Percentiles rank a stretch among this genome's conserved stretches.
These are phyloP conservation scores for Musa schizocarpa DNA, from an alignment of 176 grass and related monocot species.

Conservation along the genomic window DNA sequence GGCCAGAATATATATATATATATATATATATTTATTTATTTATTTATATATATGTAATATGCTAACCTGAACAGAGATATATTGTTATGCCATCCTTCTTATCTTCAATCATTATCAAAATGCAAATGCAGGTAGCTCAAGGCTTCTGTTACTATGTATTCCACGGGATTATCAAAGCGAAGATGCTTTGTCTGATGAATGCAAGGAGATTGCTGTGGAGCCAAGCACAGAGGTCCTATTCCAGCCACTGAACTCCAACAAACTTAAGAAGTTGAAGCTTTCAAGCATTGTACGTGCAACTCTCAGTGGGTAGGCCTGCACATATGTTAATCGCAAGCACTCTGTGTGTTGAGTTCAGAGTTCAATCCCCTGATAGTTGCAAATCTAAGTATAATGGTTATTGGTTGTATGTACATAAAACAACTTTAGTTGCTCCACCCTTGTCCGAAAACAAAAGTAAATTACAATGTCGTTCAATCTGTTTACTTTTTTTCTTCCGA, in stretches of 20 bases:
- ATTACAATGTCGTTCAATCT: too few relatives aligned
- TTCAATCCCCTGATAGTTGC: background rate
- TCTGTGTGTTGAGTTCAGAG: too few relatives aligned
- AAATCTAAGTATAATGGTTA: background rate
- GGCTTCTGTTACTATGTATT: constrained; percentile 55
- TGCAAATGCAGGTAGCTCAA: constrained; percentile 47
- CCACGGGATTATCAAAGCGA: constrained; percentile 57
- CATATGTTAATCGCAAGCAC: background rate
- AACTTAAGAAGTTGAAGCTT: constrained; percentile 54
- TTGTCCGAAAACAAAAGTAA: too few relatives aligned
- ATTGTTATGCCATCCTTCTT: background rate
- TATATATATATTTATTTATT: too few relatives aligned
- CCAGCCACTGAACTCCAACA: constrained; percentile 59
- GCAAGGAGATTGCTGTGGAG: constrained; percentile 66
- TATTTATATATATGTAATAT: too few relatives aligned
- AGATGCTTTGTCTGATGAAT: constrained; percentile 52
- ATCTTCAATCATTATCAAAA: constrained; percentile 3
- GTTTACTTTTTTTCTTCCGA: too few relatives aligned
- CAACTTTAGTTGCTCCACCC: too few relatives aligned
- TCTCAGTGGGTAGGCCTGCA: constrained; percentile 31
- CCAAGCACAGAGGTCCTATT: constrained; percentile 58
- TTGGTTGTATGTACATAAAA: background rate
- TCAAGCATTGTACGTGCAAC: constrained; percentile 44
- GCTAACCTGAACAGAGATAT: too few relatives aligned
- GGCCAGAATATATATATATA: too few relatives aligned